These are phyloP conservation scores for Zoysia pacifica DNA, from an alignment of 176 grass and related monocot species.

Conservation along the genomic window DNA sequence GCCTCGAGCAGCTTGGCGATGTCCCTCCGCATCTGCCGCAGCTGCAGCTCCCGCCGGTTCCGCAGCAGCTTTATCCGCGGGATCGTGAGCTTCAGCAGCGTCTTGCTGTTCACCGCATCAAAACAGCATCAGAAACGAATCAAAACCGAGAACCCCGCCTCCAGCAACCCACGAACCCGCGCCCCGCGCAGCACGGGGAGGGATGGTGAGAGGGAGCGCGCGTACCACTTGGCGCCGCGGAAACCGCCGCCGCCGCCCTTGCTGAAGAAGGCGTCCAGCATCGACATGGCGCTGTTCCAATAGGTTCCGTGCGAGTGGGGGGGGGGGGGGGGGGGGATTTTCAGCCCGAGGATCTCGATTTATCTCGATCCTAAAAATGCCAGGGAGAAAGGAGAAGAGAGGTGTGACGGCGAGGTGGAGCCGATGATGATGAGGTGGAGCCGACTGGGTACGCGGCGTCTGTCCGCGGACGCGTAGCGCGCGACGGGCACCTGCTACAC, in stretches of 20 bases:
- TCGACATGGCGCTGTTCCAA: constrained; percentile 56
- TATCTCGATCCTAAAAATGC: constrained; percentile 8
- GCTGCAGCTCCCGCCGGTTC: constrained; percentile 86
- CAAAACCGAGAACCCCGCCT: neutral
- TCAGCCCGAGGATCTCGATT: neutral
- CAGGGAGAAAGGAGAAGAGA: neutral
- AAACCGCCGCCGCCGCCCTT: constrained; percentile 54
- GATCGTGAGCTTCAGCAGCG: constrained; percentile 92
- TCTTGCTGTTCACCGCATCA: constrained; percentile 64
- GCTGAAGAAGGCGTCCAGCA: constrained; percentile 93
- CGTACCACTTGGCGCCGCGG: constrained; percentile 83
- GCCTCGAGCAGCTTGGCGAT: constrained; percentile 97
- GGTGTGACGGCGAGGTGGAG: constrained; percentile 17
- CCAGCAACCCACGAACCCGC: neutral
- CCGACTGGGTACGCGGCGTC: constrained; percentile 7
- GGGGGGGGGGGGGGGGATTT: neutral
- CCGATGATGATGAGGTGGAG: constrained; percentile 21
- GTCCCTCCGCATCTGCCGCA: constrained; percentile 95
- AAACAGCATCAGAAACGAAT: neutral
- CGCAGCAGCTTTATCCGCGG: constrained; percentile 97
- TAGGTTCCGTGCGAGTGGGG: neutral
- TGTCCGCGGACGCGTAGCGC: constrained; percentile 30
- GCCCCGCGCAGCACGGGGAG: neutral
- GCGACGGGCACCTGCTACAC: constrained; percentile 32
- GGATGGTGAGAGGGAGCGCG: neutral